These are phyloP conservation scores for Vachellia pachyceras DNA, from an alignment of 306 rosid species.

Conservation along the genomic window DNA sequence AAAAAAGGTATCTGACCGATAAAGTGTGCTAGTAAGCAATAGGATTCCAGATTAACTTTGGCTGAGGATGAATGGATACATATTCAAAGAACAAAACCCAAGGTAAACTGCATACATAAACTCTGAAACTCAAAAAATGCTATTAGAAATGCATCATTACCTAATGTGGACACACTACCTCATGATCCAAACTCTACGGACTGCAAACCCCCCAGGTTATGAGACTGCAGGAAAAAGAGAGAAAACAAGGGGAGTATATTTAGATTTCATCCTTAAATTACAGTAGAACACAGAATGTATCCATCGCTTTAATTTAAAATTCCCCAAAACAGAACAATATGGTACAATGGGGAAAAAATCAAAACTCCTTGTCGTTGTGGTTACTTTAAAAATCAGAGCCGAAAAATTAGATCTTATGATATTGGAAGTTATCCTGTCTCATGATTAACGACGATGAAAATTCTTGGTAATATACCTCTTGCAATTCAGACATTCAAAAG, in stretches of 20 bases:
- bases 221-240: background rate
- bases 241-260: background rate
- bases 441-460: background rate
- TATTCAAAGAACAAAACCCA: background rate
- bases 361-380: background rate
- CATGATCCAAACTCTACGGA: constrained; percentile 3
- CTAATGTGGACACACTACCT: background rate
- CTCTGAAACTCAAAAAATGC: background rate
- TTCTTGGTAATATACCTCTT: background rate
- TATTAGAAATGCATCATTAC: constrained; percentile 5
- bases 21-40: constrained; percentile 26
- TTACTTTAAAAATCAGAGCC: background rate
- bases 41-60: background rate
- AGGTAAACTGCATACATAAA: constrained; percentile 13
- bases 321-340: background rate
- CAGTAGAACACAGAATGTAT: constrained; percentile 17
- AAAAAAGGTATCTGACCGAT: constrained; percentile 2
- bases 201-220: background rate
- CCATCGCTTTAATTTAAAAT: background rate
- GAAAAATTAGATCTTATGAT: constrained; percentile 20
- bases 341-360: background rate
- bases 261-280: constrained; percentile 14
- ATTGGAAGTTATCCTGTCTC: background rate
- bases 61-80: constrained; percentile 17
- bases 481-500: constrained; percentile 10